Base-by-base conservation (phyloP, 2,329 filamentous ascomycete genomes). In the Aaosphaeria pasadenensis region DNA sequence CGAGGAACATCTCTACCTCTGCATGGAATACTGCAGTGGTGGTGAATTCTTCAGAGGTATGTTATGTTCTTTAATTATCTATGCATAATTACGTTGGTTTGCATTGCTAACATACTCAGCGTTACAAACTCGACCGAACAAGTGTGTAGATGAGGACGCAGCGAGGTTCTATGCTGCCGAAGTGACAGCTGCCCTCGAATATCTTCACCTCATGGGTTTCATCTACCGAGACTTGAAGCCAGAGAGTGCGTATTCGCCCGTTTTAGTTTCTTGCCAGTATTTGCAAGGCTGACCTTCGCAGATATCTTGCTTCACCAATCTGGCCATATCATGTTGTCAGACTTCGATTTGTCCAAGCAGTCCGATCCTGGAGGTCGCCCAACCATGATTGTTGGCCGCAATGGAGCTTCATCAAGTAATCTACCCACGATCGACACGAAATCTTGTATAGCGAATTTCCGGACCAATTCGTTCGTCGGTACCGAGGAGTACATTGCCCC, bases 21-120 rank as follows among this genome's bases (percentile, higher is more conserved):
- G 94, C 71, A 99, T 99, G 94, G 94, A 99, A 72, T 99, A 99
- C 70, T 99, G 94, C 78, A 97, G 91, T 62, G 94, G 94, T 57
- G 94, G 94, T 52, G 94, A 99, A 72, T 99, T 99, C 76, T 99
- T 99, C 79, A 81, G 94, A 70, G 77, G 76, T 79, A 62, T 47
- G 69, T 57, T 79, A 62, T 47, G 69, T 57, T 36, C 48, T 30
- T 31, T 36, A 24, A 33, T 7, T 5, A n/a, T 30, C 33, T 9
- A 11, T 36, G 31, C 46, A 36, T 9, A 2, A 2, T n/a, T 9
- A 2, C n/a, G 3, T 9, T 36, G 7, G 33, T 4, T 9, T 3
- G 33, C 33, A 9, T 36, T n/a, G 30, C 51, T 60, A 45, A 49
- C 51, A 54, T 39, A 31, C 33, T 24, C 47, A 75, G 94, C 94